Percentiles rank a stretch among this genome's conserved stretches.
Evolutionary conservation across 1,284 basidiomycete species (phyloP).

Genomic region (Sporisorium scitamineum): DNA sequence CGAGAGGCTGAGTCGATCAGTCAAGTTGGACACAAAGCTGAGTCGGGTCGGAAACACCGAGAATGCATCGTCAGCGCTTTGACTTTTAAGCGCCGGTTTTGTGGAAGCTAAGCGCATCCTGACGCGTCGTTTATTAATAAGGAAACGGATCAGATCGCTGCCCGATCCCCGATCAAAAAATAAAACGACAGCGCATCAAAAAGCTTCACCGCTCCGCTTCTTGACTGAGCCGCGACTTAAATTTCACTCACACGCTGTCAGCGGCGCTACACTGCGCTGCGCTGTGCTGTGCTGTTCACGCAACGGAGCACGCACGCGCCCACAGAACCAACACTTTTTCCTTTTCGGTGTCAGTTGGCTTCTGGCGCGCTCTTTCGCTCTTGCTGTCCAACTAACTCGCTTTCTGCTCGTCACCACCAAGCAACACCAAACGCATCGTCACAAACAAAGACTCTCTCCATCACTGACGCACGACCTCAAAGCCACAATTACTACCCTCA

Average conservation of each 20-base stretch:
- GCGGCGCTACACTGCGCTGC: too few relatives aligned
- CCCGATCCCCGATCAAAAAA: neutral
- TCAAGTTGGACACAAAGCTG: neutral
- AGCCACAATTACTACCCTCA: too few relatives aligned
- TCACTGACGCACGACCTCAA: too few relatives aligned
- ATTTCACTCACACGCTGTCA: too few relatives aligned
- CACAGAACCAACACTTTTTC: slow-evolving; percentile 23
- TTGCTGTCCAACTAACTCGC: too few relatives aligned
- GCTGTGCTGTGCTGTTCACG: neutral
- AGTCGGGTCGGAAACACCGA: neutral
- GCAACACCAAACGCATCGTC: neutral
- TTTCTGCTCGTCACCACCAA: neutral
- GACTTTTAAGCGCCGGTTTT: neutral
- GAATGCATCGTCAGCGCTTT: neutral
- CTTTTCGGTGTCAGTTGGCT: too few relatives aligned
- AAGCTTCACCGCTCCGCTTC: neutral
- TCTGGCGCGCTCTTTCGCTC: too few relatives aligned
- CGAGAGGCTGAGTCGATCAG: slow-evolving; percentile 3
- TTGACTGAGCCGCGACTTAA: slow-evolving; percentile 2
- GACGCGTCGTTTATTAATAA: slow-evolving; percentile 7
- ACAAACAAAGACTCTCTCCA: too few relatives aligned
- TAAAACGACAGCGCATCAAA: slow-evolving; percentile 13
- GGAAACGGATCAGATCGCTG: neutral
- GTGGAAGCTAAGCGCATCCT: slow-evolving; percentile 4
- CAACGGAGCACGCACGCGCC: slow-evolving; percentile 1